These are phyloP conservation scores for Croton laevigatus DNA, from an alignment of 441 rosid genomes.

Conservation along the genomic window DNA sequence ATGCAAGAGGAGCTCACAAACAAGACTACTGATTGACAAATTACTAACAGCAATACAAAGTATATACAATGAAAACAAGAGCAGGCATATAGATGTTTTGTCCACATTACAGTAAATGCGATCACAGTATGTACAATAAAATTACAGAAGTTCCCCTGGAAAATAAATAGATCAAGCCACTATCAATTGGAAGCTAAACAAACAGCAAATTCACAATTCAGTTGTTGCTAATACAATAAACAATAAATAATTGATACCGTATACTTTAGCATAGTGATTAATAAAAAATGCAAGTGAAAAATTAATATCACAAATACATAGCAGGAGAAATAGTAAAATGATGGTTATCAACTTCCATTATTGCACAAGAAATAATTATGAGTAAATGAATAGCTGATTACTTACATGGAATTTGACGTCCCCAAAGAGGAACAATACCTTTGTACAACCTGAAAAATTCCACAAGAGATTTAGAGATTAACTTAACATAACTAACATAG, in stretches of 20 bases:
- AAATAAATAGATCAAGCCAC: background rate
- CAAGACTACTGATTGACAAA: background rate
- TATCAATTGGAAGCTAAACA: background rate
- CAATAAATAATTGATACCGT: background rate
- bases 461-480: conserved; percentile 2
- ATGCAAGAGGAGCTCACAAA: background rate
- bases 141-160: background rate
- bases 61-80: background rate
- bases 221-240: background rate
- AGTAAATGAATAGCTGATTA: background rate
- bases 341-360: background rate
- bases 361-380: background rate
- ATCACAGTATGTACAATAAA: background rate
- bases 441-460: conserved; percentile 74
- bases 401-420: conserved; percentile 99
- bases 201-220: background rate
- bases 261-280: background rate
- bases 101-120: background rate
- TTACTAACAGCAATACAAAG: background rate
- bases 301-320: background rate
- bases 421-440: conserved; percentile 98
- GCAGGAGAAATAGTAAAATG: background rate
- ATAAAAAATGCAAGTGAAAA: background rate
- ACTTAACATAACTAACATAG: background rate
- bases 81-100: background rate